Conservation (phyloP, 208 protist species). For the Naegleria fowleri region DNA sequence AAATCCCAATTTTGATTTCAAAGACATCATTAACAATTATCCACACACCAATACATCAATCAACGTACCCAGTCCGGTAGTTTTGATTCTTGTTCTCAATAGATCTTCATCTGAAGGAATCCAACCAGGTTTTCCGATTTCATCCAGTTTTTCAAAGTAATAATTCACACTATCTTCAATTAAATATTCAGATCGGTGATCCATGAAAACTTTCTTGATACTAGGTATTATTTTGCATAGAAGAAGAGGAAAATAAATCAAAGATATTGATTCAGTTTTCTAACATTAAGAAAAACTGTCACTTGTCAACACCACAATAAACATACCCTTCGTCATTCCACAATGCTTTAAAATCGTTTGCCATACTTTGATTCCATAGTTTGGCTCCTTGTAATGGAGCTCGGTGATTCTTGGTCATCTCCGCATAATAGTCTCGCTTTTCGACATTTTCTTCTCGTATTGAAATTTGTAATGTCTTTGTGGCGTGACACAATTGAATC, state of each 20-base stretch:
- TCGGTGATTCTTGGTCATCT: not conserved
- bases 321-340: not conserved
- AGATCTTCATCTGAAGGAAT: slow-evolving; percentile 35
- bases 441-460: not conserved
- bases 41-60: too few species aligned
- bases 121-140: slow-evolving; percentile 18
- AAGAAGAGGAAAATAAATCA: too few species aligned
- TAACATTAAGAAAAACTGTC: not conserved
- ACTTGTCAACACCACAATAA: not conserved
- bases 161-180: slow-evolving; percentile 50
- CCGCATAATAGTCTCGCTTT: not conserved
- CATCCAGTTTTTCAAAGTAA: slow-evolving; percentile 15
- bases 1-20: too few species aligned
- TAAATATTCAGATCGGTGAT: slow-evolving; percentile 45
- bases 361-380: not conserved
- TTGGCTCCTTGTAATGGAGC: not conserved
- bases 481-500: not conserved
- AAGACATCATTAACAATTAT: too few species aligned
- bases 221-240: not conserved
- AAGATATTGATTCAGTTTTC: too few species aligned
- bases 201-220: not conserved
- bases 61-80: slow-evolving; percentile 25
- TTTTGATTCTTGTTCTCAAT: slow-evolving; percentile 17
- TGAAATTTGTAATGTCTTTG: not conserved
- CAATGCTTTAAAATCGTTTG: not conserved